Base-by-base conservation (phyloP, 306 rosid species). In the Malus orientalis region DNA sequence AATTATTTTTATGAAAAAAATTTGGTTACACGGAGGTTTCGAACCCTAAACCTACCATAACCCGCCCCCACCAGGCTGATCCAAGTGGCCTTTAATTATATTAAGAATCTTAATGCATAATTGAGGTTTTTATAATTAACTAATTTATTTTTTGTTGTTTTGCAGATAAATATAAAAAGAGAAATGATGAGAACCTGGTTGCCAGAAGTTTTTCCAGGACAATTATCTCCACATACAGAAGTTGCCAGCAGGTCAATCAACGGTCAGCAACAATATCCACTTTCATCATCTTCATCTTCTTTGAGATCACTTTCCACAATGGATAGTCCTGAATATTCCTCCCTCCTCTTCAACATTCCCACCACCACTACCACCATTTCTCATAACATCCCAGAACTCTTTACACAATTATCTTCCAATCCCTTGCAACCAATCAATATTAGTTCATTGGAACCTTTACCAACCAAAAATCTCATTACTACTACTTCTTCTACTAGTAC, bases 241-340 rank as follows among this genome's bases (percentile, higher is more conserved):
- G 65, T 74, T 16, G 23, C 58, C 23, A 33, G 25, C 40, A 30
- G 33, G 40, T 49, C 62, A 7, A 51, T 22, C 30, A 67, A 67
- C 70, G 69, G 27, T 65, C 77, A 74, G 60, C 95, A 82, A 47
- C 95, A 82, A 47, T 85, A 88, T 75, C 89, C 86, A 42, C 88
- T 79, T 13, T 81, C 98, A 61, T 91, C 97, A 20, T 90, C 97
- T 15, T 88, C 98, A 67, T 92, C 98, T 2, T 95, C 97, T 27
- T 71, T 90, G 68, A 90, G 86, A 87, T 93, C 97, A 68, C 18
- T 85, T n/a, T 87, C 98, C 67, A 76, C 97, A 74, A 70, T 88
- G 47, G 96, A 85, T 18, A 90, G 93, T 86, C 97, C 93, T 25
- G 95, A 90, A 69, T 82, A 68, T 36, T 91, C 97, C 5, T 86